phyloP scores from a whole-genome alignment of 192 early-diverging fungal species.

The Podochytrium sp. region DNA sequence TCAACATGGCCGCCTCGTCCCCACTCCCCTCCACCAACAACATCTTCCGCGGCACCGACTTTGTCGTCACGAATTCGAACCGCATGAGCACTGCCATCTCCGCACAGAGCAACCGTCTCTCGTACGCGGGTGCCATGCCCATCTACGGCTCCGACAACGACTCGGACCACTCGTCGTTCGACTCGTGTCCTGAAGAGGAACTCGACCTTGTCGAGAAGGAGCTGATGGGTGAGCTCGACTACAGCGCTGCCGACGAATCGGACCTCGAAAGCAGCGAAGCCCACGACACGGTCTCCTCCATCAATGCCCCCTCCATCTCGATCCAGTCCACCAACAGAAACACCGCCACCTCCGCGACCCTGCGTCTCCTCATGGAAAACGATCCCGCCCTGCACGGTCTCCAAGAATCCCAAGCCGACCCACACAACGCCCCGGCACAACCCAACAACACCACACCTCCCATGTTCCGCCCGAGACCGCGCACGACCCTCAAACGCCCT shows the following conservation, averaged over 20 bases:
- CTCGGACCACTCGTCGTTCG: not conserved
- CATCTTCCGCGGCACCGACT: constrained; percentile 14
- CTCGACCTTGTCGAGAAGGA: not conserved
- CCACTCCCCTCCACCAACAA: not conserved
- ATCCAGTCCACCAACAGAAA: not conserved
- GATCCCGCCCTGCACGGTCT: not conserved
- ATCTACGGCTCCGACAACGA: not conserved
- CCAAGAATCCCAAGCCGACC: too few relatives aligned
- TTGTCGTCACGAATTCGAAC: constrained; percentile 13
- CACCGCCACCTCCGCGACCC: not conserved
- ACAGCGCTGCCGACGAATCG: not conserved
- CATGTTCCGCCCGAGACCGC: not conserved
- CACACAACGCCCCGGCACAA: not conserved
- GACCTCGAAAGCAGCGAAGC: not conserved
- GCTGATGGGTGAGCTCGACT: constrained; percentile 6
- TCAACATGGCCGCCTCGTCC: constrained; percentile 3
- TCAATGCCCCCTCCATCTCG: not conserved
- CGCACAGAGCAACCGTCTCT: constrained; percentile 1
- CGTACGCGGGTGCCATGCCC: not conserved
- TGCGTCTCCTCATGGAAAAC: not conserved
- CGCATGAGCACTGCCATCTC: constrained; percentile 26
- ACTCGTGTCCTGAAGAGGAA: not conserved
- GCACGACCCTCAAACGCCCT: not conserved
- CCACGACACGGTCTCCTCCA: not conserved
- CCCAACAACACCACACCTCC: not conserved